Conservation (phyloP, 2,329 filamentous ascomycete genomes). For the Penicillium digitatum region DNA sequence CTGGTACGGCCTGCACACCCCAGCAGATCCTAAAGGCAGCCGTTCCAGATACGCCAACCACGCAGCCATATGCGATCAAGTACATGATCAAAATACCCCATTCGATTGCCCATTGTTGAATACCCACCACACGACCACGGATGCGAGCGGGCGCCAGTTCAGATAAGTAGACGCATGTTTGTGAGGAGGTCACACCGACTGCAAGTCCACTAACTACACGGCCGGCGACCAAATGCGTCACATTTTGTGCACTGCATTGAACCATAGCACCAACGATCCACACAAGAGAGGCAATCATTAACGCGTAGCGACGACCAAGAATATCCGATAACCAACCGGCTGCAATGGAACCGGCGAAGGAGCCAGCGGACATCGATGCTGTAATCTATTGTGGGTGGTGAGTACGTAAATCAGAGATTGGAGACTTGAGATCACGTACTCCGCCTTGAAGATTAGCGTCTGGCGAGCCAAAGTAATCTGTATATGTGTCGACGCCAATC, state of each 20-base stretch:
- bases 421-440: slow-evolving; percentile 15
- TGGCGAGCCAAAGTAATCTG: slow-evolving; percentile 53
- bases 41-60: slow-evolving; percentile 33
- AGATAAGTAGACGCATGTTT: slow-evolving; percentile 45
- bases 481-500: slow-evolving; percentile 51
- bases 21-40: slow-evolving; percentile 58
- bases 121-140: slow-evolving; percentile 43
- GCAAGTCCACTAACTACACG: slow-evolving; percentile 28
- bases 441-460: slow-evolving; percentile 38
- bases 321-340: slow-evolving; percentile 25
- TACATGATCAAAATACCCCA: slow-evolving; percentile 47
- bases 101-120: slow-evolving; percentile 46
- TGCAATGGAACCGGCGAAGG: slow-evolving; percentile 21
- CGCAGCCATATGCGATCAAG: slow-evolving; percentile 40
- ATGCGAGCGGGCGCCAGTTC: slow-evolving; percentile 43
- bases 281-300: slow-evolving; percentile 26
- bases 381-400: slow-evolving; percentile 53
- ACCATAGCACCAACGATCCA: slow-evolving; percentile 28
- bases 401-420: not conserved
- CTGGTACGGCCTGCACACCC: slow-evolving; percentile 61
- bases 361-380: slow-evolving; percentile 49
- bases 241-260: slow-evolving; percentile 28
- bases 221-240: slow-evolving; percentile 24
- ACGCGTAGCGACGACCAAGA: slow-evolving; percentile 22
- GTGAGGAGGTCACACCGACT: slow-evolving; percentile 45